Conservation (phyloP, 768 basidiomycete species). For the Collybia sordida region DNA sequence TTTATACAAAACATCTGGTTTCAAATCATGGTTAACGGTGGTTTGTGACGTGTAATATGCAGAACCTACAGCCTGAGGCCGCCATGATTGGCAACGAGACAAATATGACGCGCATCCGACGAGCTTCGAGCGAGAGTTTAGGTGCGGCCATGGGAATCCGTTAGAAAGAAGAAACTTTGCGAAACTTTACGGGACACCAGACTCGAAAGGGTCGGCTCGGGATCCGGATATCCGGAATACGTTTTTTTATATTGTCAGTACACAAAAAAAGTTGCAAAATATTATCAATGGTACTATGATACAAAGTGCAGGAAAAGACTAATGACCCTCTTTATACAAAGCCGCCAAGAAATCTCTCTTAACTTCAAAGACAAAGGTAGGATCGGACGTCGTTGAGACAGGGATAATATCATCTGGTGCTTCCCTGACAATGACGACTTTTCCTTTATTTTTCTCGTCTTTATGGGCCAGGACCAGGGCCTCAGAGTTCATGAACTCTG, state of each 20-base stretch:
- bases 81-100: slow-evolving; percentile 64
- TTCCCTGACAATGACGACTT: slow-evolving; percentile 45
- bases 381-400: slow-evolving; percentile 35
- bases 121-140: slow-evolving; percentile 33
- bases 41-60: slow-evolving; percentile 17
- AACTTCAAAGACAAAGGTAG: slow-evolving; percentile 34
- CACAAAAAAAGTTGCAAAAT: too few species aligned
- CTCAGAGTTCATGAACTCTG: slow-evolving; percentile 38
- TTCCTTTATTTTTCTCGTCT: slow-evolving; percentile 39
- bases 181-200: too few species aligned
- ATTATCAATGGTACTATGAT: too few species aligned
- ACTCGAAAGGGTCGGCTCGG: too few species aligned
- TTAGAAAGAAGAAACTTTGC: too few species aligned
- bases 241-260: too few species aligned
- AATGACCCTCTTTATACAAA: slow-evolving; percentile 18
- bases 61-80: slow-evolving; percentile 52
- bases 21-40: slow-evolving; percentile 2
- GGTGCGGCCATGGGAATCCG: background rate
- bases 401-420: slow-evolving; percentile 31
- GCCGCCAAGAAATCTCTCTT: slow-evolving; percentile 32
- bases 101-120: slow-evolving; percentile 51
- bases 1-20: slow-evolving; percentile 65
- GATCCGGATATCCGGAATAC: too few species aligned
- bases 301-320: too few species aligned
- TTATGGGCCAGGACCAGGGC: slow-evolving; percentile 43